Evolutionary conservation across 306 rosid genomes (phyloP), one percentile per base, ranked within the genome.

Genomic region (Castanospermum australe): DNA sequence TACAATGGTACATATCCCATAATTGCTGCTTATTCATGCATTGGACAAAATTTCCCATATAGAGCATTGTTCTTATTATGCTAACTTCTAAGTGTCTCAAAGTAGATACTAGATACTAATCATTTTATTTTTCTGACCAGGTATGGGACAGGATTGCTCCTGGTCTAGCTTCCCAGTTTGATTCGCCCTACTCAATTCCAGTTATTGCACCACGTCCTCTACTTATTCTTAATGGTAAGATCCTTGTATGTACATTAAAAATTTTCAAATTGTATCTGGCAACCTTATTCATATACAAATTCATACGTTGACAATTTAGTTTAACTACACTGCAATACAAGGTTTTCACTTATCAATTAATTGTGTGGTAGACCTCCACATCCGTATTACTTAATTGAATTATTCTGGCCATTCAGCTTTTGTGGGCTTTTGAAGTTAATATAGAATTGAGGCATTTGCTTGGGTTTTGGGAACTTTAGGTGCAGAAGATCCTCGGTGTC

Each of bases 61-160:
- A 55, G 39, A 56, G 25, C 65, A 36, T 67, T 80, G 71, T 52
- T 64, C 32, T 67, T n/a, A 47, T 42, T 30, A 59, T 57, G 65
- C 48, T 41, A 33, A 45, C 55, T 18, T 54, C 24, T 50, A 38
- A 54, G 63, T 61, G 66, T 73, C 75, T 76, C 8, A 70, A 66
- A 55, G 21, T 84, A 35, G 78, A 75, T 70, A 33, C 25, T 70
- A 32, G 60, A 66, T 51, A 22, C 47, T 33, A 18, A 78, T 44
- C 69, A 5, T 67, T 78, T 81, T 36, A 15, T 24, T 64, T 61
- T 48, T 66, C 79, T 79, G 79, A 61, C 60, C 89, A 95, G 99
- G 99, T 95, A 42, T 93, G 97, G 99, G 94, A 93, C 65, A 83
- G 87, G 86, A 93, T 95, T 77, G 97, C 96, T 84, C 99, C 99